A percentile compares a stretch with the other conserved stretches of the same genome.
Conservation (phyloP, 2,329 filamentous ascomycete genomes). For the Sclerotiophoma versabilis region DNA sequence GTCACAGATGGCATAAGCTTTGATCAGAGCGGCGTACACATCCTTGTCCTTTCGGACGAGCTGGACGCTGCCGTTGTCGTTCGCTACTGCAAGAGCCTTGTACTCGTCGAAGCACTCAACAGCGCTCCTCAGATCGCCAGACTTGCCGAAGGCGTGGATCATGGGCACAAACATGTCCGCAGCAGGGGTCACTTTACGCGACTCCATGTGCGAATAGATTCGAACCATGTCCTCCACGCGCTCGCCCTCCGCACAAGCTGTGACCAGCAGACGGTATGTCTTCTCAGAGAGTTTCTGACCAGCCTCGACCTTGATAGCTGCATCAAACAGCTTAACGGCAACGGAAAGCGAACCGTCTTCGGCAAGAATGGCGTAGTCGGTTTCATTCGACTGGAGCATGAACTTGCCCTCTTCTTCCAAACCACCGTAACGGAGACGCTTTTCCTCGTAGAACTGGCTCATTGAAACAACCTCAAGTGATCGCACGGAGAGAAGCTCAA, state of each 20-base stretch:
- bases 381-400: slow-evolving; percentile 86
- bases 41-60: slow-evolving; percentile 78
- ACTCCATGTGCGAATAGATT: slow-evolving; percentile 91
- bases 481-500: slow-evolving; percentile 80
- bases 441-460: slow-evolving; percentile 78
- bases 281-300: slow-evolving; percentile 75
- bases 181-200: slow-evolving; percentile 73
- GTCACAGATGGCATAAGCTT: slow-evolving; percentile 83
- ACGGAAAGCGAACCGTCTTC: slow-evolving; percentile 88
- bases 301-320: slow-evolving; percentile 69
- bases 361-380: slow-evolving; percentile 83
- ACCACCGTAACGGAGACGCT: slow-evolving; percentile 82
- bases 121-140: slow-evolving; percentile 82
- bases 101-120: slow-evolving; percentile 97
- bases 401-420: slow-evolving; percentile 85
- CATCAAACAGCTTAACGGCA: slow-evolving; percentile 84
- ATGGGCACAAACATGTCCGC: slow-evolving; percentile 88
- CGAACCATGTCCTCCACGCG: slow-evolving; percentile 87
- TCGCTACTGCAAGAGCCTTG: slow-evolving; percentile 82
- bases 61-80: slow-evolving; percentile 75
- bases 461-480: slow-evolving; percentile 79
- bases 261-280: slow-evolving; percentile 85
- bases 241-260: slow-evolving; percentile 82
- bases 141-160: slow-evolving; percentile 89
- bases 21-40: slow-evolving; percentile 90